phyloP scores from a whole-genome alignment of 306 rosid species.

The Lathyrus oleraceus region DNA sequence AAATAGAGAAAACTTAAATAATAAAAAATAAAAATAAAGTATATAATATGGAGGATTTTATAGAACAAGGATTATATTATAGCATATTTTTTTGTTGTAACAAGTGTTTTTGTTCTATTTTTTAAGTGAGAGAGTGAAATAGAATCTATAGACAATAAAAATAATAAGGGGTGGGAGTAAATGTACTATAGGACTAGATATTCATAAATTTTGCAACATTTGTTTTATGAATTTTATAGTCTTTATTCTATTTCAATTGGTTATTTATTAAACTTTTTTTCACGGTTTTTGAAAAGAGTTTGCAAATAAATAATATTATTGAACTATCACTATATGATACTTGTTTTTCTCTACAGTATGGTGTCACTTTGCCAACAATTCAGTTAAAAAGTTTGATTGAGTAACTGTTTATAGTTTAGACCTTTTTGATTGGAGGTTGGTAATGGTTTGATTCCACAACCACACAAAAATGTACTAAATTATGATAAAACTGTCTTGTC shows the following conservation, averaged over 20 bases:
- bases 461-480: neutral
- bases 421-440: neutral
- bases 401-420: neutral
- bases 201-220: slow-evolving; percentile 4
- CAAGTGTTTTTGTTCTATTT: slow-evolving; percentile 30
- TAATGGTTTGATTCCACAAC: neutral
- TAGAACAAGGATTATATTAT: slow-evolving; percentile 42
- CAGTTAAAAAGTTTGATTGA: neutral
- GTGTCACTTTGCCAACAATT: neutral
- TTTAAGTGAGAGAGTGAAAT: slow-evolving; percentile 18
- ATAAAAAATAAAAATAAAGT: neutral
- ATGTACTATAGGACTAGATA: neutral
- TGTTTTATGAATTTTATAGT: neutral
- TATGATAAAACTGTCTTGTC: neutral
- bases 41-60: neutral
- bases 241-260: neutral
- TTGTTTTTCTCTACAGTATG: neutral
- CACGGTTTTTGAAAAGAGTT: neutral
- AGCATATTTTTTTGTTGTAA: neutral
- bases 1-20: neutral
- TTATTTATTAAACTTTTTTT: neutral
- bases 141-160: neutral
- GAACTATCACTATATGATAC: neutral
- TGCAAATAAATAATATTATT: neutral
- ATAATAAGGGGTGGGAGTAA: neutral